phyloP scores from a whole-genome alignment of 768 basidiomycete genomes.

The Butyriboletus loyo region DNA sequence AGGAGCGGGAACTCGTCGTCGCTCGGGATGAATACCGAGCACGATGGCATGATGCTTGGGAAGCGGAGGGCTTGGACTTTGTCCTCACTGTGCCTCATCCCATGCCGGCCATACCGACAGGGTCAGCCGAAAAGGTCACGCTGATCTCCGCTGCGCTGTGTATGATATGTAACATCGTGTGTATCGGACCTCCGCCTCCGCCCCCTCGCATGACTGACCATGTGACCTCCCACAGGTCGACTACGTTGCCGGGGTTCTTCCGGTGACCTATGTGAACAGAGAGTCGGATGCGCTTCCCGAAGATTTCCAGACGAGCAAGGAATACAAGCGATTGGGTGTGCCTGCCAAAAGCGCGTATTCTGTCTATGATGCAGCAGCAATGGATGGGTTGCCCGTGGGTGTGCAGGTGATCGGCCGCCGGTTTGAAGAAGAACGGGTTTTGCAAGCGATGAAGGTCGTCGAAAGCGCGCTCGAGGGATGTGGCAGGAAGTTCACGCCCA shows the following conservation, averaged over 20 bases:
- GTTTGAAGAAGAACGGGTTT: conserved; percentile 70
- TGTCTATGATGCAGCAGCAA: conserved; percentile 56
- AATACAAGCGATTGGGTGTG: conserved; percentile 36
- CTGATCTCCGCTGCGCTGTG: conserved; percentile 32
- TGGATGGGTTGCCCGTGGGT: conserved; percentile 67
- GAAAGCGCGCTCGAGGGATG: conserved; percentile 30
- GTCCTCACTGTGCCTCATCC: conserved; percentile 39
- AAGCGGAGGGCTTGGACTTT: conserved; percentile 39
- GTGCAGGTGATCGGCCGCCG: conserved; percentile 62
- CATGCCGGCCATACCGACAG: conserved; percentile 37
- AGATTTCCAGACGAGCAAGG: conserved; percentile 25
- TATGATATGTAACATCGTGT: conserved; percentile 45
- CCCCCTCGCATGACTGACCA: background rate
- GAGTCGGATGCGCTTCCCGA: conserved; percentile 38
- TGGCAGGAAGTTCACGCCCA: conserved; percentile 23
- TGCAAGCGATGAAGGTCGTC: conserved; percentile 66
- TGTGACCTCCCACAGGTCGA: conserved; percentile 40
- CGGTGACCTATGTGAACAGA: conserved; percentile 52
- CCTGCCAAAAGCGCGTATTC: conserved; percentile 46
- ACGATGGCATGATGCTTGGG: conserved; percentile 39
- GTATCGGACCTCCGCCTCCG: conserved; percentile 11
- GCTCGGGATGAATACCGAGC: conserved; percentile 23
- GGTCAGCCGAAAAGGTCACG: conserved; percentile 33
- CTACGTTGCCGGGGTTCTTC: conserved; percentile 57
- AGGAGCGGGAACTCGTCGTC: conserved; percentile 30